Evolutionary conservation across 495 filamentous ascomycete genomes (phyloP).

Genomic region (Gamarada debralockiae): DNA sequence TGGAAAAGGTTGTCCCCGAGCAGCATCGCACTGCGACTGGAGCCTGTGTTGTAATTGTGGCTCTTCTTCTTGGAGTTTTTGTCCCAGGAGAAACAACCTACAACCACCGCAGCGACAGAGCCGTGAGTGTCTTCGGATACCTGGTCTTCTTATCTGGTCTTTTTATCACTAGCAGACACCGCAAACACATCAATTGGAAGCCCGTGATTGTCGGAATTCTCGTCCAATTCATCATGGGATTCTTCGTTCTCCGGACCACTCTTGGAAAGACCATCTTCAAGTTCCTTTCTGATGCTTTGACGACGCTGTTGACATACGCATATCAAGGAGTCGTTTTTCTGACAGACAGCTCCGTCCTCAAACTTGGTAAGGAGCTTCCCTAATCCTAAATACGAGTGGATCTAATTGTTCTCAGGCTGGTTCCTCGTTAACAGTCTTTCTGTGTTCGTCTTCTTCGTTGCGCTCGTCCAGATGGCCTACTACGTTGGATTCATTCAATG

Average conservation of each 20-base stretch:
- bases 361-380: constrained; percentile 1
- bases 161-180: constrained; percentile 66
- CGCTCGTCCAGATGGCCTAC: constrained; percentile 78
- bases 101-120: constrained; percentile 76
- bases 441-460: constrained; percentile 90
- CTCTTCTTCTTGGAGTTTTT: constrained; percentile 74
- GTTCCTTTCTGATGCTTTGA: constrained; percentile 72
- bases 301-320: constrained; percentile 68
- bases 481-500: constrained; percentile 78
- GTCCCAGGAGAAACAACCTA: constrained; percentile 61
- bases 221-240: constrained; percentile 78
- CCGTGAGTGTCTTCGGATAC: constrained; percentile 76
- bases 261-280: constrained; percentile 58
- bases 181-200: constrained; percentile 72
- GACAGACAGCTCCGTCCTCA: constrained; percentile 35
- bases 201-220: constrained; percentile 89
- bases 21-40: constrained; percentile 55
- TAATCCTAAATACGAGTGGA: neutral
- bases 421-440: constrained; percentile 74
- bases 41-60: constrained; percentile 55
- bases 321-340: constrained; percentile 67
- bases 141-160: constrained; percentile 64
- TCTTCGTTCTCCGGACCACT: constrained; percentile 68
- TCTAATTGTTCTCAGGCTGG: constrained; percentile 33
- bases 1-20: constrained; percentile 52